These are phyloP conservation scores for Moricandia moricandioides DNA, from an alignment of 345 rosid species.

Conservation along the genomic window DNA sequence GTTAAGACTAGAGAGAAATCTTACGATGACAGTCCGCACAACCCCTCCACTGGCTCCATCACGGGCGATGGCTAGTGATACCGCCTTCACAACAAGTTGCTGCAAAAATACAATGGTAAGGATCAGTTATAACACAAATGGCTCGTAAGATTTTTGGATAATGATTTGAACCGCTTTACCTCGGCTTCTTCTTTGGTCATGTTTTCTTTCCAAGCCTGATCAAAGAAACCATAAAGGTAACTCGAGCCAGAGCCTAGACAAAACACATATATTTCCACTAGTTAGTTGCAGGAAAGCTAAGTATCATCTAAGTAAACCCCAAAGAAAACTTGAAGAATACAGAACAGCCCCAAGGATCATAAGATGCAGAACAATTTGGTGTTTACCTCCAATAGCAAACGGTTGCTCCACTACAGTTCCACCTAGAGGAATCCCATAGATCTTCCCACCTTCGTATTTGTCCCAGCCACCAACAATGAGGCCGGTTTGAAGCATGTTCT, in stretches of 20 bases:
- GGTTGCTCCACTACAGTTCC: constrained; percentile 94
- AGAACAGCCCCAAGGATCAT: background rate
- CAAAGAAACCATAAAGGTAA: constrained; percentile 92
- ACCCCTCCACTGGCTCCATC: constrained; percentile 99
- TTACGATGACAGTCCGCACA: constrained; percentile 85
- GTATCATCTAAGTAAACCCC: background rate
- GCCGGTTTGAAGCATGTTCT: constrained; percentile 90
- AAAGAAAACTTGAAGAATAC: background rate
- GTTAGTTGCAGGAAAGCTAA: background rate
- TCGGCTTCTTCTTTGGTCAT: constrained; percentile 98
- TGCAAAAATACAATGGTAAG: constrained; percentile 33
- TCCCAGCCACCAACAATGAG: constrained; percentile 99
- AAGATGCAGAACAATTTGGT: background rate
- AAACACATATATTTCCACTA: background rate
- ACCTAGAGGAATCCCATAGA: constrained; percentile 92
- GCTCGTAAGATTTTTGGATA: background rate
- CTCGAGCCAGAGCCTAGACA: constrained; percentile 88
- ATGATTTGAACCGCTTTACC: constrained; percentile 43
- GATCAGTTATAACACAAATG: background rate
- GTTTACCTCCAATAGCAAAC: constrained; percentile 88
- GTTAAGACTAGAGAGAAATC: constrained; percentile 22
- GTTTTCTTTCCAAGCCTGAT: constrained; percentile 94
- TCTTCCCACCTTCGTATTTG: constrained; percentile 92
- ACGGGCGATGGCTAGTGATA: constrained; percentile 85
- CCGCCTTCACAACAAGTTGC: constrained; percentile 94